Evolutionary conservation across 2,329 filamentous ascomycete species (phyloP), one percentile per base, ranked within the genome.

Genomic region (Orbilia blumenaviensis): DNA sequence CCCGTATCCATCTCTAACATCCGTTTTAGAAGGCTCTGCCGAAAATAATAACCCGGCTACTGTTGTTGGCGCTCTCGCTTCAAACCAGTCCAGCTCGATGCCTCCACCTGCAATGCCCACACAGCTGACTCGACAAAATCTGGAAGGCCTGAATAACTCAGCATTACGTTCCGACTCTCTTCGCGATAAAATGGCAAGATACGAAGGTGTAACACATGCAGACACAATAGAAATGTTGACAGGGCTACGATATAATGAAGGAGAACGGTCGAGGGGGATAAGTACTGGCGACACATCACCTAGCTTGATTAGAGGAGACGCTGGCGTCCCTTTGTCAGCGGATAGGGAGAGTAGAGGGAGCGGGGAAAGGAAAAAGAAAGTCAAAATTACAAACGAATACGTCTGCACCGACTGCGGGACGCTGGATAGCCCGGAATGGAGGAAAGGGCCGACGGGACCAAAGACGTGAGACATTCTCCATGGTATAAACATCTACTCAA

Each of bases 381-480:
- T 92, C 52, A 97, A 97, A 82, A 86, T 89, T 23, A 87, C 88
- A 0, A 89, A 97, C 81, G 94, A 97, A 85, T 97, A 97, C 81
- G 92, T 97, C 38, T 98, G 94, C 83, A 94, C 92, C 0, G 94
- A 97, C 82, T 98, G 94, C 83, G 94, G 94, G 85, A 97, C 93
- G 0, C 86, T 96, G 42, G 94, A 97, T 81, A 96, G 92, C 14
- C 94, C 94, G 0, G 94, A 98, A 85, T 98, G 94, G 94, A 88
- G 94, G 77, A 97, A 97, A 83, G 94, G 94, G 0, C 94, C 94
- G 0, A 92, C 89, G 78, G 94, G 94, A 1, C 94, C 94, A 0
- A 97, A 98, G 83, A 97, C 94, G 71, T 75, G 46, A 25, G 63
- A 23, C 36, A 25, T 58, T 8, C 29, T 38, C 41, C 27, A 18